Base-by-base conservation (phyloP, 768 basidiomycete genomes). In the Xanthoconium purpureum region DNA sequence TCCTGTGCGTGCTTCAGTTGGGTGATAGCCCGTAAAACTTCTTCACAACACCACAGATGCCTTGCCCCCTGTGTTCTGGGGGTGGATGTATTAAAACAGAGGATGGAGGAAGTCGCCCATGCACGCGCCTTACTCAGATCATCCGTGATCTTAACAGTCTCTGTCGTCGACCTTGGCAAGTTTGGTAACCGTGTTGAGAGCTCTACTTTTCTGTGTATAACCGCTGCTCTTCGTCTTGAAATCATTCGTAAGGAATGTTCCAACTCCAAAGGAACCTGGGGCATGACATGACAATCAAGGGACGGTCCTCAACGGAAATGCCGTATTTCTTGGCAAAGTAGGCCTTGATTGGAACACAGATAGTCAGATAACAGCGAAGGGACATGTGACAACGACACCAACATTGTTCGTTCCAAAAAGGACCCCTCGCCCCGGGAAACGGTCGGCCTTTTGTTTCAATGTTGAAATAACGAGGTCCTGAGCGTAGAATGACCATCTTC, bases 111-210 rank as follows among this genome's bases (percentile, higher is more conserved):
- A 39, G 28, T 13, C 14, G 5, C 11, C 5, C 3, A 1, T 30
- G 36, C 3, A 20, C 14, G 18, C 38, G 84, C 87, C 83, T 98
- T 99, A 10, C 77, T 87, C 52, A 87, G 67, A 65, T 98, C 95
- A 70, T 98, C 97, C 52, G 92, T 94, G 63, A 99, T 84, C 74
- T 99, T 98, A 62, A 98, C 84, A 96, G 2, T 86, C 84, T 54
- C 77, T 77, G 11, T 80, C 81, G 64, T 91, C 77, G 14, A 97
- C 86, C 44, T 83, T 80, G 40, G 83, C 80, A 11, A 99, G 77
- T 66, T 98, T 98, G 74, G 98, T 94, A 47, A 99, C 96, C 67
- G 98, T 98, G 67, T 96, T 97, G 59, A 97, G 70, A 20, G 93
- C 82, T 66, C 84, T 89, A 74, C 89, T 92, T 73, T 83, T 84